Conservation (phyloP, 1,284 basidiomycete genomes). For the Chalciporus sp. region DNA sequence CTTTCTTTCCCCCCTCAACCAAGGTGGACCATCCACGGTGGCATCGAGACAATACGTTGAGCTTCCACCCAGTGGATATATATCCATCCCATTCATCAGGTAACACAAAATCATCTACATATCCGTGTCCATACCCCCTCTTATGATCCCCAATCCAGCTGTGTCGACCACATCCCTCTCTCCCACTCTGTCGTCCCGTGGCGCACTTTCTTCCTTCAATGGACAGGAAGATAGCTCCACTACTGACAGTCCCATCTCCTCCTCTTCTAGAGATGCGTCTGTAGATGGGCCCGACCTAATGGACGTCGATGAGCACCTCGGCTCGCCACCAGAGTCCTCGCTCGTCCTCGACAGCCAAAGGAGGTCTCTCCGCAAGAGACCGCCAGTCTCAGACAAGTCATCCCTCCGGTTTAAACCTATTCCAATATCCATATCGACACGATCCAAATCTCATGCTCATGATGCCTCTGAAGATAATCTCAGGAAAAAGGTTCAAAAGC, state of each 20-base stretch:
- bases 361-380: conserved; percentile 31
- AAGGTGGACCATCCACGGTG: conserved; percentile 12
- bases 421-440: conserved; percentile 25
- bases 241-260: conserved; percentile 32
- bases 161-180: conserved; percentile 25
- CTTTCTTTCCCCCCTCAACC: neutral
- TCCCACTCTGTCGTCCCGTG: conserved; percentile 34
- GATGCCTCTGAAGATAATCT: conserved; percentile 29
- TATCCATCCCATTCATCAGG: conserved; percentile 14
- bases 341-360: conserved; percentile 23
- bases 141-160: conserved; percentile 16
- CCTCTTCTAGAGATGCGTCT: conserved; percentile 37
- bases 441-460: conserved; percentile 27
- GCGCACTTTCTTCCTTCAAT: conserved; percentile 33
- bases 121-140: conserved; percentile 1
- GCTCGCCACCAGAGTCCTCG: conserved; percentile 34
- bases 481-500: conserved; percentile 32
- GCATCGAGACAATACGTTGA: conserved; percentile 14
- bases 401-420: conserved; percentile 25
- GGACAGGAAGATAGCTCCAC: conserved; percentile 32
- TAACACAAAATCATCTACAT: conserved; percentile 8
- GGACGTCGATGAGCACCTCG: conserved; percentile 26
- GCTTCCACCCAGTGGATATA: conserved; percentile 20
- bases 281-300: conserved; percentile 29
- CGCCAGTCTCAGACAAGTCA: conserved; percentile 24